Evolutionary conservation across 192 early-diverging fungal species (phyloP).

Genomic region (Podila minutissima): DNA sequence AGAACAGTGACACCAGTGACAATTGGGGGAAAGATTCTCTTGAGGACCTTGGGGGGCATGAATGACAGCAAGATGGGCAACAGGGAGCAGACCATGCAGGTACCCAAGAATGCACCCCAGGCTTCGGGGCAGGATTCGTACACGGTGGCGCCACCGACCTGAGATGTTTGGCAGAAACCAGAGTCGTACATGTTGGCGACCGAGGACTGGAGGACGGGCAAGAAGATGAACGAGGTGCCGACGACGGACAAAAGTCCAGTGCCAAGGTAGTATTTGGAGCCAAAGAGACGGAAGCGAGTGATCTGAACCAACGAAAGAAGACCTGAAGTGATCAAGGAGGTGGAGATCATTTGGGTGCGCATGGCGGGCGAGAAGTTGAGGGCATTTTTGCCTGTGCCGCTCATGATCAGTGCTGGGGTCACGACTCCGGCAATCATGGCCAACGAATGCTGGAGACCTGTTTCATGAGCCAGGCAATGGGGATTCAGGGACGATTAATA

Average conservation of each 20-base stretch:
- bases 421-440: constrained; percentile 52
- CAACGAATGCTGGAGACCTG: constrained; percentile 45
- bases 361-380: constrained; percentile 34
- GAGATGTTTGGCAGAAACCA: constrained; percentile 43
- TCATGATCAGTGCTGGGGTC: constrained; percentile 48
- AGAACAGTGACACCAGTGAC: constrained; percentile 62
- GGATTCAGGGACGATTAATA: constrained; percentile 7
- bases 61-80: constrained; percentile 57
- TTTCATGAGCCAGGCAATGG: not conserved
- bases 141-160: constrained; percentile 47
- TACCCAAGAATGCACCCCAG: constrained; percentile 63
- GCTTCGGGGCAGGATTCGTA: constrained; percentile 58
- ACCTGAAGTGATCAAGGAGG: constrained; percentile 63
- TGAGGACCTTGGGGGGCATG: constrained; percentile 55
- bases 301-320: constrained; percentile 64
- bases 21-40: constrained; percentile 64
- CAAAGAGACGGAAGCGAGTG: constrained; percentile 57
- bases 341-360: constrained; percentile 56
- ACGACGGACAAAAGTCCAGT: constrained; percentile 63
- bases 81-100: constrained; percentile 60
- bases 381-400: constrained; percentile 24
- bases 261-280: constrained; percentile 49
- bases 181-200: constrained; percentile 55
- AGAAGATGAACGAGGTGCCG: constrained; percentile 61
- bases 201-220: constrained; percentile 60